phyloP scores from a whole-genome alignment of 176 grass and related monocot genomes.

The Oryza meyeriana region DNA sequence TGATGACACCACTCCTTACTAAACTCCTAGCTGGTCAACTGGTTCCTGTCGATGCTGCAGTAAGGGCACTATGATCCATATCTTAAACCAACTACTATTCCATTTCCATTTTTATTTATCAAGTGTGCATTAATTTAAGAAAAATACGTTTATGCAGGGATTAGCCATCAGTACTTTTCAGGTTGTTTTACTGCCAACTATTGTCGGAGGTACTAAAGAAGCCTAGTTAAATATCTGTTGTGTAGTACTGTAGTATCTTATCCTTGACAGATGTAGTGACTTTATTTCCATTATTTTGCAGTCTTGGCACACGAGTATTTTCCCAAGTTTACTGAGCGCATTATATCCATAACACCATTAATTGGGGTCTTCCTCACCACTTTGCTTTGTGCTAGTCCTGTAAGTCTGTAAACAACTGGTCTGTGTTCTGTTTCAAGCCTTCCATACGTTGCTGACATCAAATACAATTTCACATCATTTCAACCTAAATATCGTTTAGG shows the following conservation, averaged over 20 bases:
- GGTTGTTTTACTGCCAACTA: conserved; percentile 86
- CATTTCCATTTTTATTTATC: conserved; percentile 19
- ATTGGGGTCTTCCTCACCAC: conserved; percentile 93
- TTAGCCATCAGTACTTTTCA: conserved; percentile 98
- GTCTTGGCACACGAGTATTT: conserved; percentile 86
- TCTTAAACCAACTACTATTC: background rate
- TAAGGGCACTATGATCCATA: conserved; percentile 46
- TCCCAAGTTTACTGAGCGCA: conserved; percentile 77
- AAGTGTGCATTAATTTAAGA: background rate
- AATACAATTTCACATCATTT: background rate
- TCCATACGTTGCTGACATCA: background rate
- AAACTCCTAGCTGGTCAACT: conserved; percentile 90
- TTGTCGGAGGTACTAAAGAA: conserved; percentile 70
- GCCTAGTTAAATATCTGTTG: conserved; percentile 21
- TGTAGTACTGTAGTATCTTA: background rate
- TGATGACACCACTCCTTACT: conserved; percentile 96
- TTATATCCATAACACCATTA: conserved; percentile 75
- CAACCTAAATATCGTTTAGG: conserved; percentile 17
- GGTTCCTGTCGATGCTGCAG: conserved; percentile 91
- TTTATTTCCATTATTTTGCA: conserved; percentile 45
- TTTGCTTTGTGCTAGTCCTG: conserved; percentile 93
- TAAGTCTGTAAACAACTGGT: conserved; percentile 51
- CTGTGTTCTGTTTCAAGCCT: conserved; percentile 15
- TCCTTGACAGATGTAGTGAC: conserved; percentile 12
- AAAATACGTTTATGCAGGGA: conserved; percentile 47